Evolutionary conservation across 176 grass and related monocot species (phyloP), one percentile per base, ranked within the genome.

Genomic region (Zizania latifolia): DNA sequence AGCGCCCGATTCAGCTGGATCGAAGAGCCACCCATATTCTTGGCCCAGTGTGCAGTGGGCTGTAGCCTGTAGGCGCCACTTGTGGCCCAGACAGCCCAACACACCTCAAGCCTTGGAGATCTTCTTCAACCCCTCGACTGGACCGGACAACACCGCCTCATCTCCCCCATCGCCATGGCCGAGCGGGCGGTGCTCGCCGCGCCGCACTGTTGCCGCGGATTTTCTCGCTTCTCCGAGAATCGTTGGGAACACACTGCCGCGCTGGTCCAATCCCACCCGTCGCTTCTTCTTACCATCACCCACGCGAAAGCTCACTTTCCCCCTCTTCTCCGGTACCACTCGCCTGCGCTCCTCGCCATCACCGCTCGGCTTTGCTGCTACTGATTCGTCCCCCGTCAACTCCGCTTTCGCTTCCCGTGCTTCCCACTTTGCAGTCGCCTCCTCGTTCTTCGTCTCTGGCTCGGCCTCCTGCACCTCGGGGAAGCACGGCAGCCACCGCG

Each of bases 401-500:
- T n/a, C 22, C 12, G 11, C 10, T 5, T 13, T 13, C 22, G n/a
- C n/a, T 11, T 71, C 51, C 70, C 36, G 4, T 15, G 26, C 53
- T 41, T 60, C 36, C 58, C 28, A 31, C 58, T 36, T 43, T 27
- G 32, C 15, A 46, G 35, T 39, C 70, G 77, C 56, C 10, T 68
- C 56, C 5, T 69, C 57, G 39, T 54, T 9, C 48, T 31, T 19
- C 3, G 29, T n/a, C 70, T 29, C 37, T 5, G 26, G 34, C 24
- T 71, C 11, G 3, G 4, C 70, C 10, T n/a, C n/a, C n/a, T n/a
- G n/a, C n/a, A n/a, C n/a, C n/a, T n/a, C n/a, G n/a, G n/a, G n/a
- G n/a, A n/a, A n/a, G n/a, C n/a, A 74, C 8, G 80, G 70, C 53
- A 93, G 76, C 88, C 83, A 97, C 36, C n/a, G 71, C 22, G 90